These are phyloP conservation scores for Keithomyces neogunnii DNA, from an alignment of 2,329 filamentous ascomycete species.

Conservation along the genomic window DNA sequence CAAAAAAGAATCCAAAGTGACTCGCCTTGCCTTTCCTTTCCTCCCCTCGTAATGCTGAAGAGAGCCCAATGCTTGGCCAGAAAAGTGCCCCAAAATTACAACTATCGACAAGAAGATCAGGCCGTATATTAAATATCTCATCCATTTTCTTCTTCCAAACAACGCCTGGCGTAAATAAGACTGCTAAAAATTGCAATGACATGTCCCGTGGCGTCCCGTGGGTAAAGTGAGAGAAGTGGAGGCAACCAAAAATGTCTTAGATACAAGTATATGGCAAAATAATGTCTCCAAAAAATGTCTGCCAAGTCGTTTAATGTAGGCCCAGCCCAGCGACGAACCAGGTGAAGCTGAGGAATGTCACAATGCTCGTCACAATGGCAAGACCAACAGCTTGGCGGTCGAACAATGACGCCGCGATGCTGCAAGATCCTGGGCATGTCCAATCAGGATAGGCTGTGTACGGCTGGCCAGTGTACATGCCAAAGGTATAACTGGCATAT, in stretches of 20 bases:
- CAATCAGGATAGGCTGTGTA: constrained; percentile 46
- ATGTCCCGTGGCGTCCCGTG: background rate
- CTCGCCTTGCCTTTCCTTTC: background rate
- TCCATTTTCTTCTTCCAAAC: background rate
- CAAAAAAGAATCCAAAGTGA: background rate
- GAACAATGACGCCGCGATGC: constrained; percentile 37
- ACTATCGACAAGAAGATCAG: background rate
- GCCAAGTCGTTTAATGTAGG: constrained; percentile 17
- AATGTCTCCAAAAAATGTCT: background rate
- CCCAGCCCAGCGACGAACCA: constrained; percentile 52
- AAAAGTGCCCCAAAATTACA: background rate
- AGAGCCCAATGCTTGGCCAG: background rate
- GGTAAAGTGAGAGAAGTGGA: background rate
- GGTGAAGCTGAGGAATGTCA: constrained; percentile 53
- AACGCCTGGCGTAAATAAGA: constrained; percentile 1
- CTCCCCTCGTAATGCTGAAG: background rate
- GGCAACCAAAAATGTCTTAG: background rate
- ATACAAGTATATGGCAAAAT: background rate
- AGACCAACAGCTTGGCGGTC: constrained; percentile 41
- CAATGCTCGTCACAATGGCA: constrained; percentile 42
- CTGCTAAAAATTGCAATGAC: background rate
- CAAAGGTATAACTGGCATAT: constrained; percentile 43
- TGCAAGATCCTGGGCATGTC: constrained; percentile 51
- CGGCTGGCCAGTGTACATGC: constrained; percentile 44
- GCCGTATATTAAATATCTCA: background rate